A percentile compares a stretch with the other conserved stretches of the same genome.
Evolutionary conservation across 768 basidiomycete genomes (phyloP).

Genomic region (Coprinopsis cinerea): DNA sequence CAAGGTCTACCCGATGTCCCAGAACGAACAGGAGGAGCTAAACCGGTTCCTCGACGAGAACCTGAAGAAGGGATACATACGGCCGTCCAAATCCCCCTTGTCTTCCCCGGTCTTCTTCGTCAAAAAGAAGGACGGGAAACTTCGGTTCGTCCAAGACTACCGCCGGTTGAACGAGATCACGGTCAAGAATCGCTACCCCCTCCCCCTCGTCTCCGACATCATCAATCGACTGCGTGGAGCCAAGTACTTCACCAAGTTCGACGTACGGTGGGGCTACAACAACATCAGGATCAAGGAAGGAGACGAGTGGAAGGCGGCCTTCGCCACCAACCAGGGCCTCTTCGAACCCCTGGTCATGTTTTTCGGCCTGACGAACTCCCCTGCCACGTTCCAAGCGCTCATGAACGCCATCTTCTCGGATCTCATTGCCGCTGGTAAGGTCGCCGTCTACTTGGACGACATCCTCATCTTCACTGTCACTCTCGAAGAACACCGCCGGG

Average conservation of each 20-base stretch:
- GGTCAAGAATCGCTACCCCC: slow-evolving; percentile 29
- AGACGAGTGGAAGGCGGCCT: slow-evolving; percentile 38
- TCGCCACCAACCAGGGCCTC: slow-evolving; percentile 27
- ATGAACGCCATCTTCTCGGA: slow-evolving; percentile 22
- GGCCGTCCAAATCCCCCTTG: slow-evolving; percentile 17
- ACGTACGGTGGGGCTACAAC: too few species aligned
- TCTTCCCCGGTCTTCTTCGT: slow-evolving; percentile 22
- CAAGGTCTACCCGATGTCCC: too few species aligned
- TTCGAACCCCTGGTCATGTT: slow-evolving; percentile 41
- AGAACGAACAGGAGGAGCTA: too few species aligned
- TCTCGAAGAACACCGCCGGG: slow-evolving; percentile 8
- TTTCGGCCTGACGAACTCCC: slow-evolving; percentile 28
- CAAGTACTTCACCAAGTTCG: too few species aligned
- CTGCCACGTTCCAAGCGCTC: slow-evolving; percentile 32
- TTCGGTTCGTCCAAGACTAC: slow-evolving; percentile 22
- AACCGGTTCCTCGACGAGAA: too few species aligned
- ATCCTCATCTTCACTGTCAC: slow-evolving; percentile 29
- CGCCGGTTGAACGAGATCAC: slow-evolving; percentile 24
- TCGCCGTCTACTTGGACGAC: slow-evolving; percentile 37
- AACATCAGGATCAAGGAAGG: too few species aligned
- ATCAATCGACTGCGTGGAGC: too few species aligned
- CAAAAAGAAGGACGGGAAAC: slow-evolving; percentile 30
- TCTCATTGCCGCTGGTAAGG: slow-evolving; percentile 28
- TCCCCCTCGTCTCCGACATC: slow-evolving; percentile 27
- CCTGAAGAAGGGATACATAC: too few species aligned